These are phyloP conservation scores for Kluyveromyces lactis DNA, from an alignment of 805 yeast genomes.

Conservation along the genomic window DNA sequence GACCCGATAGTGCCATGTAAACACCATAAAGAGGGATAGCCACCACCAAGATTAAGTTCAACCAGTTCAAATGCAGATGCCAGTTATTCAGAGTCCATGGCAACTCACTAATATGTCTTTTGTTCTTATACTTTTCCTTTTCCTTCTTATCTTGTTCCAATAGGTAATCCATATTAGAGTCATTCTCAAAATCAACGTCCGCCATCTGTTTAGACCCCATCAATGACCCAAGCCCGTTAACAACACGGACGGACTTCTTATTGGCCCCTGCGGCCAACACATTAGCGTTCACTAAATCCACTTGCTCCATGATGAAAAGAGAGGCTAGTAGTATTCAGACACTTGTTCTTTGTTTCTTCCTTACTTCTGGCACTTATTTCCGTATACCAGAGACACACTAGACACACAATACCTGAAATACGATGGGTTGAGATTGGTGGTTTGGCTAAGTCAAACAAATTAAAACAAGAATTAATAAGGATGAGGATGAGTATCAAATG, in stretches of 20 bases:
- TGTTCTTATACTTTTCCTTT: constrained; percentile 30
- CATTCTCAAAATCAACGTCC: constrained; percentile 43
- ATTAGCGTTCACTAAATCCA: constrained; percentile 64
- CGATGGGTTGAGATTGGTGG: too few relatives aligned
- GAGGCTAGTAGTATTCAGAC: too few relatives aligned
- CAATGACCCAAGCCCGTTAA: constrained; percentile 69
- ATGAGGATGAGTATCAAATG: too few relatives aligned
- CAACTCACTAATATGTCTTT: constrained; percentile 59
- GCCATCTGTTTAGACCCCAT: constrained; percentile 79
- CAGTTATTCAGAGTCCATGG: constrained; percentile 72
- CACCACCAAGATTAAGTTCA: constrained; percentile 58
- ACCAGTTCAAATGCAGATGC: constrained; percentile 72
- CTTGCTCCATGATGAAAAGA: constrained; percentile 25
- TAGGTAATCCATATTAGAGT: constrained; percentile 36
- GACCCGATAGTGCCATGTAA: constrained; percentile 31
- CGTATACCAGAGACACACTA: too few relatives aligned
- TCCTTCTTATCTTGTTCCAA: constrained; percentile 38
- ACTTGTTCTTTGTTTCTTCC: neutral
- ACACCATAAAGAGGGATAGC: constrained; percentile 52
- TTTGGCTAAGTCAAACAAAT: too few relatives aligned
- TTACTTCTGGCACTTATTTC: too few relatives aligned
- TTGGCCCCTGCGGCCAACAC: constrained; percentile 78
- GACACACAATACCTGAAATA: too few relatives aligned
- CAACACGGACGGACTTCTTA: constrained; percentile 60
- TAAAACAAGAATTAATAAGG: too few relatives aligned